Conservation (phyloP, 2,329 filamentous ascomycete species). For the Calonectria multiphialidica region DNA sequence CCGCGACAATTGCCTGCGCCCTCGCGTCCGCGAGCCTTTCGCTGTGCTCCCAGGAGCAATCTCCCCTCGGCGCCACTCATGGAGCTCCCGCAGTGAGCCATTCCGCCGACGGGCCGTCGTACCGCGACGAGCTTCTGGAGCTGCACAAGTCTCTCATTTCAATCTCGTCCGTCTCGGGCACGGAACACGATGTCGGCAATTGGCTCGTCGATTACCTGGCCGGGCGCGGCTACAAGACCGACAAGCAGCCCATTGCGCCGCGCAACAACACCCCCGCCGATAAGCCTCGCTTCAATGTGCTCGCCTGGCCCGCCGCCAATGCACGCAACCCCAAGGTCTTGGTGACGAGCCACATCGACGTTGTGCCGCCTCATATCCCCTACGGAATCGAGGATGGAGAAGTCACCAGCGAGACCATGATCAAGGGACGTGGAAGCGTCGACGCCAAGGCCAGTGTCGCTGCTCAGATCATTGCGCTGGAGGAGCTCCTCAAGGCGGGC, state of each 20-base stretch:
- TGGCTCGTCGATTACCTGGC: slow-evolving; percentile 78
- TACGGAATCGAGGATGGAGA: slow-evolving; percentile 68
- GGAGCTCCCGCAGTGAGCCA: slow-evolving; percentile 5
- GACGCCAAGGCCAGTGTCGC: slow-evolving; percentile 80
- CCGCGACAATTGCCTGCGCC: slow-evolving; percentile 17
- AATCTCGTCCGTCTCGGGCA: slow-evolving; percentile 77
- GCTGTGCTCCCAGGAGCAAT: slow-evolving; percentile 13
- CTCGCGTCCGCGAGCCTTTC: slow-evolving; percentile 25
- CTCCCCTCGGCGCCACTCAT: slow-evolving; percentile 1
- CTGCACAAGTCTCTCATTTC: slow-evolving; percentile 83
- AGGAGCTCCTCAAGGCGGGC: slow-evolving; percentile 60
- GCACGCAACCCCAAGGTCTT: slow-evolving; percentile 69
- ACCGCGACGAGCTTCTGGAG: slow-evolving; percentile 69
- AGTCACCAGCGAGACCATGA: slow-evolving; percentile 60
- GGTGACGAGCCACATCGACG: slow-evolving; percentile 87
- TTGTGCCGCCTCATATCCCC: slow-evolving; percentile 78
- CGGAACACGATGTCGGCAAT: slow-evolving; percentile 76
- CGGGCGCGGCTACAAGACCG: slow-evolving; percentile 56
- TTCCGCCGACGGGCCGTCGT: slow-evolving; percentile 45
- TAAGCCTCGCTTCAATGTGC: slow-evolving; percentile 73
- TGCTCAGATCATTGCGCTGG: slow-evolving; percentile 77
- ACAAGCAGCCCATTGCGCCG: slow-evolving; percentile 55
- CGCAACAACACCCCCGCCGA: slow-evolving; percentile 45
- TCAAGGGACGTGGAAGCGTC: slow-evolving; percentile 80
- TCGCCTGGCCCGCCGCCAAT: slow-evolving; percentile 71